A percentile compares a stretch with the other conserved stretches of the same genome.
Conservation (phyloP, 129 eudicot genomes). For the Ambrosia artemisiifolia region DNA sequence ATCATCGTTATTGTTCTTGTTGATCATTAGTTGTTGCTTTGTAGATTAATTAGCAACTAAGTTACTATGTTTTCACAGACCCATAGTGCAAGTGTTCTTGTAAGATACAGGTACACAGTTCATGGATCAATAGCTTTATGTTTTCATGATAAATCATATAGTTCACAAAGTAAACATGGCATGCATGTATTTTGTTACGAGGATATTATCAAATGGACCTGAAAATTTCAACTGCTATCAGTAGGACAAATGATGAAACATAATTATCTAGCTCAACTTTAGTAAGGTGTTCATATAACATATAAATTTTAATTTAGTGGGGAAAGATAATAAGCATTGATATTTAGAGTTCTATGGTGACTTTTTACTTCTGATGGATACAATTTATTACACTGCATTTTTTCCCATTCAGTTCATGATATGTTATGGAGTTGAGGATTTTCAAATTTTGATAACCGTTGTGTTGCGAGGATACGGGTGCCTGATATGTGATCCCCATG, state of each 20-base stretch:
- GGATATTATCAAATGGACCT: background rate
- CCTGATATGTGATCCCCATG: background rate
- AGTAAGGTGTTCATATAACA: background rate
- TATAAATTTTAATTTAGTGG: background rate
- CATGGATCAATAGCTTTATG: too few species aligned
- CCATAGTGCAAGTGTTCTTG: background rate
- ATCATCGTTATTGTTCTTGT: background rate
- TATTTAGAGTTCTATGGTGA: background rate
- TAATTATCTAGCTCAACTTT: background rate
- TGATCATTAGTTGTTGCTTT: background rate
- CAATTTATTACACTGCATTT: background rate
- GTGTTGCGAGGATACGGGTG: background rate
- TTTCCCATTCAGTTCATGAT: background rate
- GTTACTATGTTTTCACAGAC: background rate
- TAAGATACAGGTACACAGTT: too few species aligned
- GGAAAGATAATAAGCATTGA: background rate
- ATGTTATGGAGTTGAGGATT: background rate
- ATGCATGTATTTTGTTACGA: background rate
- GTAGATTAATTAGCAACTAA: background rate
- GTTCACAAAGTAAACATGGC: too few species aligned
- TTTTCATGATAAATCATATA: too few species aligned
- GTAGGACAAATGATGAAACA: background rate
- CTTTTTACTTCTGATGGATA: background rate
- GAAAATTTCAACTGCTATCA: background rate
- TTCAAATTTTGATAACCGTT: background rate